Base-by-base conservation (phyloP, 768 basidiomycete genomes). In the Rhizopogon roseolus region DNA sequence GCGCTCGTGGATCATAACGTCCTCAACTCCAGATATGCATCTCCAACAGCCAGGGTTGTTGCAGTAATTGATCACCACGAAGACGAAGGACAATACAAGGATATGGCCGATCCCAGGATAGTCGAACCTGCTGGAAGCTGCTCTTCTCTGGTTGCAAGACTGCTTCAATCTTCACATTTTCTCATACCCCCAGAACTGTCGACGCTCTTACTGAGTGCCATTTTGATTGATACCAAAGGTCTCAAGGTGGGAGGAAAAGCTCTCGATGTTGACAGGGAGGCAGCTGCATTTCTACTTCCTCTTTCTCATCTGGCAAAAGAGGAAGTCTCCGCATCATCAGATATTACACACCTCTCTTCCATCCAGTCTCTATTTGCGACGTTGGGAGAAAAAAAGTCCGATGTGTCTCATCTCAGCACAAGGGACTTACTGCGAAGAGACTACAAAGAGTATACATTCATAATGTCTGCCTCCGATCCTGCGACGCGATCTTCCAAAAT, bases 1-100 rank as follows among this genome's bases (percentile, higher is more conserved):
- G 89, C 84, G 0, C 77, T 99, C 16, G 93, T 98, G 41, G 97
- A 99, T 68, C 95, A 98, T 69, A 99, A 98, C 64, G 74, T 75
- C 6, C 77, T 97, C 19, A 70, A 67, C 27, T 61, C 72, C 1
- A 61, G 62, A 37, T 87, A 81, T 64, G 58, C 69, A 2, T 38
- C 55, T 3, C 68, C 75, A 0, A 63, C 67, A 36, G 70, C 75
- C 0, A 68, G 71, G n/a, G 91, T 98, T 9, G 75, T 81, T 0
- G 85, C 88, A 3, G 75, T 98, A 50, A 72, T 98, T 27, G 97
- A 99, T 66, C 96, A 99, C 64, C 94, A 98, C 63, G 84, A 77
- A 14, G 96, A 99, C 67, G 95, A 98, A 62, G 75, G 78, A 0
- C 67, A 76, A 1, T 80, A 97, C 66, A 68, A 66, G 5, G 76